Evolutionary conservation across 192 early-diverging fungal species (phyloP), one percentile per base, ranked within the genome.

Genomic region (Chytriomyces hyalinus): DNA sequence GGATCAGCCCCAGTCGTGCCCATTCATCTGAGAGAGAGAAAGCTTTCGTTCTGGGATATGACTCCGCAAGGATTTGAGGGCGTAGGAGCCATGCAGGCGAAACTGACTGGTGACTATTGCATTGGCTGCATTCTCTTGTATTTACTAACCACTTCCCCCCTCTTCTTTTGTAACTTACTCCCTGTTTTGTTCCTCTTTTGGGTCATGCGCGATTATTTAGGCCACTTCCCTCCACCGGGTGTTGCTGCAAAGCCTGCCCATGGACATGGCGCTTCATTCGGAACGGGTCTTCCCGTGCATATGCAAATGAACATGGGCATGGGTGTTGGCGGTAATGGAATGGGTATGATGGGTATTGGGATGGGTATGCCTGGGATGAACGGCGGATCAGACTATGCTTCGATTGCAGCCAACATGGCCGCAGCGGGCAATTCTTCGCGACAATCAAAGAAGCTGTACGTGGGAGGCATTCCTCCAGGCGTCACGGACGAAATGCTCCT

Each of bases 21-120:
- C 15, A 78, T 99, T 22, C 91, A 96, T 77, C 84, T 92, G 75
- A 81, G 94, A 66, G 82, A 82, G 15, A 86, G 92, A 20, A 95
- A 94, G 80, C 88, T 97, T 44, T 90, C 91, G 70, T 90, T 93
- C 80, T 99, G 97, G 97, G 97, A 99, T 85, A 83, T 93, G 65
- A 84, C 94, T 9, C 97, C 97, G 47, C 86, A 89, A 9, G 96
- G 95, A 26, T 97, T 90, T 73, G 95, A 98, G 80, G 91, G 88
- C 59, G 88, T 97, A 83, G 88, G 91, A 28, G 94, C 93, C 8
- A 79, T 85, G 53, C 93, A 97, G 67, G 96, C 93, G 68, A 99
- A 99, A 83, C 87, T 89, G 17, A 92, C 94, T 45, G 96, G 95
- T 87, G 76, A 61, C 80, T 44, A n/a, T 59, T 9, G 26, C 43